These are phyloP conservation scores for Pilasporangium apinafurcum DNA, from an alignment of 352 stramenopile species.

Conservation along the genomic window DNA sequence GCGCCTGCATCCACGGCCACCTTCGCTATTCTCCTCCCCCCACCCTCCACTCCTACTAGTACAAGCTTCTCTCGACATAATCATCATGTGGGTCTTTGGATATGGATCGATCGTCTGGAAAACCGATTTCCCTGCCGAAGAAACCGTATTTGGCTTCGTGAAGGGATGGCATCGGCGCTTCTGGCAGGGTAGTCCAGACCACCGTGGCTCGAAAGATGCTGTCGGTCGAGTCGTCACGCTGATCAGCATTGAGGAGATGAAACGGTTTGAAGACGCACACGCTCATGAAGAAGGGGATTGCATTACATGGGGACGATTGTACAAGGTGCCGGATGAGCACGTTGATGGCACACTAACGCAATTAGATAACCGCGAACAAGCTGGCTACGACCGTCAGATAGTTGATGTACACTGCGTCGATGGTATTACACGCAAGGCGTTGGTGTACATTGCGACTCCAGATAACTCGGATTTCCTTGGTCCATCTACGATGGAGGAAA, in stretches of 20 bases:
- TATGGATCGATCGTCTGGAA: slow-evolving; percentile 72
- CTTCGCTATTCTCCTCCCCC: too few species aligned
- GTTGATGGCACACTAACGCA: slow-evolving; percentile 68
- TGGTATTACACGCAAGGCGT: slow-evolving; percentile 47
- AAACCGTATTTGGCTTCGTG: slow-evolving; percentile 41
- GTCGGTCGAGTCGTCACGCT: slow-evolving; percentile 85
- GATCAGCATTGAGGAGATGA: slow-evolving; percentile 72
- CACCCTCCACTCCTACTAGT: too few species aligned
- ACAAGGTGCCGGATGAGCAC: slow-evolving; percentile 78
- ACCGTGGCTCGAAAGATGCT: slow-evolving; percentile 70
- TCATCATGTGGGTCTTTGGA: slow-evolving; percentile 77
- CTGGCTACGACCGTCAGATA: slow-evolving; percentile 72
- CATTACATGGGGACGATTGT: slow-evolving; percentile 83
- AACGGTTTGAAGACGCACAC: slow-evolving; percentile 65
- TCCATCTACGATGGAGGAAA: slow-evolving; percentile 54
- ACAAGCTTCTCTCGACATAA: too few species aligned
- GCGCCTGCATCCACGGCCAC: too few species aligned
- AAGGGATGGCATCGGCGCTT: slow-evolving; percentile 84
- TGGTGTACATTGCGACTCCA: slow-evolving; percentile 83
- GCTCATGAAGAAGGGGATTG: slow-evolving; percentile 51
- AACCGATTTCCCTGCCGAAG: slow-evolving; percentile 19
- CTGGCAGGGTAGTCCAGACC: slow-evolving; percentile 86
- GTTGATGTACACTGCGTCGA: slow-evolving; percentile 78
- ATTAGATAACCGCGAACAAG: slow-evolving; percentile 81
- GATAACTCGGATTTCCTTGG: slow-evolving; percentile 84